Evolutionary conservation across 1,139 yeast species (phyloP).

Genomic region (Protomyces arabidopsidicola): DNA sequence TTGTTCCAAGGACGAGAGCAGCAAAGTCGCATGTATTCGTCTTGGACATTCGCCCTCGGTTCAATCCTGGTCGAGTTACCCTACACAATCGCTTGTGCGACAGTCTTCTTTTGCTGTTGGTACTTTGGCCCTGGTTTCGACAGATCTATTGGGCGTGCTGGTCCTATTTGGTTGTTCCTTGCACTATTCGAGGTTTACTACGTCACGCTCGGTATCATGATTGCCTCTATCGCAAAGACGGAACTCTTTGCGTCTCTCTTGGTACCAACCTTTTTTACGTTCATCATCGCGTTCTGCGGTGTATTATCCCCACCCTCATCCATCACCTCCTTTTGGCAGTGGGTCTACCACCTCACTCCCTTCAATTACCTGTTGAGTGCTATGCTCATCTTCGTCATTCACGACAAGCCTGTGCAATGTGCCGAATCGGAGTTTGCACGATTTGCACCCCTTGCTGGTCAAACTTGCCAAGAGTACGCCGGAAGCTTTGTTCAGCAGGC

Average conservation of each 20-base stretch:
- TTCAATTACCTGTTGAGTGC: constrained; percentile 63
- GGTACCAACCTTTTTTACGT: constrained; percentile 50
- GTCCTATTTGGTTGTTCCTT: constrained; percentile 48
- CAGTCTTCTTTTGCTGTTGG: constrained; percentile 66
- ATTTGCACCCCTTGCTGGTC: constrained; percentile 55
- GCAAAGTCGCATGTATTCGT: constrained; percentile 60
- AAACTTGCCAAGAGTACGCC: constrained; percentile 57
- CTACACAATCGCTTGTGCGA: constrained; percentile 63
- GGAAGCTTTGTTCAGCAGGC: constrained; percentile 40
- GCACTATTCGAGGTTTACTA: constrained; percentile 56
- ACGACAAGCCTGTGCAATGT: constrained; percentile 55
- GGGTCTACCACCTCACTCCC: constrained; percentile 70
- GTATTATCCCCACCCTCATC: constrained; percentile 31
- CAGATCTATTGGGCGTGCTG: constrained; percentile 46
- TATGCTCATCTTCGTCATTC: constrained; percentile 51
- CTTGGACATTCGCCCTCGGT: constrained; percentile 55
- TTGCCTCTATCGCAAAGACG: constrained; percentile 58
- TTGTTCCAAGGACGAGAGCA: constrained; percentile 73
- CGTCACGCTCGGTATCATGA: constrained; percentile 51
- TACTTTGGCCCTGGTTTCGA: constrained; percentile 54
- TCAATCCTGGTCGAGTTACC: constrained; percentile 73
- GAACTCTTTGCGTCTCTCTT: constrained; percentile 58
- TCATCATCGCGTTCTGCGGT: constrained; percentile 50
- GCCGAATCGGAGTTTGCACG: constrained; percentile 48
- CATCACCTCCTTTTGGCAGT: constrained; percentile 64